These are phyloP conservation scores for Decorospora gaudefroyi DNA, from an alignment of 2,329 filamentous ascomycete genomes.

Conservation along the genomic window DNA sequence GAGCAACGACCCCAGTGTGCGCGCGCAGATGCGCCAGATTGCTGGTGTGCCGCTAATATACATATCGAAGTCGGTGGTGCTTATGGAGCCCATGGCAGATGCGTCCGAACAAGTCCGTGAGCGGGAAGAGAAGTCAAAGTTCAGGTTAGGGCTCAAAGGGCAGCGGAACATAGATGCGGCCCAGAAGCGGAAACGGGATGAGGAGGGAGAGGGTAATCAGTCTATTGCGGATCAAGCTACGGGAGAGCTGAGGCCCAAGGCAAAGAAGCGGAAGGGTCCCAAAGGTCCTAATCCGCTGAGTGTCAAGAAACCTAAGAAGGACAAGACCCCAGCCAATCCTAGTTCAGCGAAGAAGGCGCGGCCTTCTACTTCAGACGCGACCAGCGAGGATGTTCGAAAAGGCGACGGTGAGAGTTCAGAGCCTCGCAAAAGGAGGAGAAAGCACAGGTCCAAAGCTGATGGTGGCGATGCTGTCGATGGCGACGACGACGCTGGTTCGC, in stretches of 20 bases:
- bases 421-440: conserved; percentile 48
- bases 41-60: conserved; percentile 77
- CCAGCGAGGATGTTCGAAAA: conserved; percentile 11
- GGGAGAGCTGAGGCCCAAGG: conserved; percentile 33
- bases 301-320: conserved; percentile 69
- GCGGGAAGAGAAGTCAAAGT: conserved; percentile 73
- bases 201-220: conserved; percentile 50
- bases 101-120: conserved; percentile 66
- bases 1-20: conserved; percentile 68
- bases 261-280: conserved; percentile 63
- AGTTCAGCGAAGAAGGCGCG: conserved; percentile 23
- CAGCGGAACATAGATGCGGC: conserved; percentile 37
- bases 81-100: conserved; percentile 75
- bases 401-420: conserved; percentile 28
- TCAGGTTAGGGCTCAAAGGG: conserved; percentile 68
- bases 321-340: conserved; percentile 14
- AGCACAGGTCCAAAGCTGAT: conserved; percentile 46
- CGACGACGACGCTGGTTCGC: conserved; percentile 23
- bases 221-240: conserved; percentile 28
- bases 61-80: conserved; percentile 77
- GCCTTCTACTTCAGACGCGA: conserved; percentile 14
- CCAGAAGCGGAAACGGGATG: conserved; percentile 49
- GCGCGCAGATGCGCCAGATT: conserved; percentile 67
- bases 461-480: conserved; percentile 19
- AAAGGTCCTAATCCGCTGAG: conserved; percentile 74